Evolutionary conservation across 129 eudicot species (phyloP).

Genomic region (Flaveria ramosissima): DNA sequence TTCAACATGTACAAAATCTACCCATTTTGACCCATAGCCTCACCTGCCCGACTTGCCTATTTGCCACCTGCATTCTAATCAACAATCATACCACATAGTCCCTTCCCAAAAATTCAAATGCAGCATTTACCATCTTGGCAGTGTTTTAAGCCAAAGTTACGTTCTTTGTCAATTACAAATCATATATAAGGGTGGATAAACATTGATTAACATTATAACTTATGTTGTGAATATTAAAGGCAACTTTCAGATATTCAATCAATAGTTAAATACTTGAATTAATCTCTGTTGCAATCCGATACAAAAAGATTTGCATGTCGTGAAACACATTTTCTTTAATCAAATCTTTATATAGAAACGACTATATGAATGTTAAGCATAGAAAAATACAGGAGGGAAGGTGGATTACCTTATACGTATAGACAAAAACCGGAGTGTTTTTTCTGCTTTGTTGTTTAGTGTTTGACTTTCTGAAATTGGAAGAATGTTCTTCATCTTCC

Average conservation of each 20-base stretch:
- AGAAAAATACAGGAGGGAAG: not conserved
- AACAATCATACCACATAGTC: constrained; percentile 1
- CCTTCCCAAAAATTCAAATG: not conserved
- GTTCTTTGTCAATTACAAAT: not conserved
- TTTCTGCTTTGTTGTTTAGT: constrained; percentile 38
- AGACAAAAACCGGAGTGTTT: constrained; percentile 56
- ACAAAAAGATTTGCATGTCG: not conserved
- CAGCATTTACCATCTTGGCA: not conserved
- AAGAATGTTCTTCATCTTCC: constrained; percentile 45
- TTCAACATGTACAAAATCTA: not conserved
- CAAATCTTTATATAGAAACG: not conserved
- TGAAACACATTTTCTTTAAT: not conserved
- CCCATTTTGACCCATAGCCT: not conserved
- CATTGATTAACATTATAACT: not conserved
- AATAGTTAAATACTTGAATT: not conserved
- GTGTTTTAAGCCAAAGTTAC: constrained; percentile 15
- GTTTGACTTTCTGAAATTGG: constrained; percentile 32
- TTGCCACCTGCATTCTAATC: constrained; percentile 2
- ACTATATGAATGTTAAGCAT: not conserved
- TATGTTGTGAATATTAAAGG: no score
- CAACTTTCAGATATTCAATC: not conserved
- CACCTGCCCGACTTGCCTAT: not conserved
- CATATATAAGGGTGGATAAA: not conserved
- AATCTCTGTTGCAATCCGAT: not conserved
- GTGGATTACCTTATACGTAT: constrained; percentile 71